Evolutionary conservation across 1,284 basidiomycete genomes (phyloP).

Genomic region (Apiotrichum mycotoxinovorans): DNA sequence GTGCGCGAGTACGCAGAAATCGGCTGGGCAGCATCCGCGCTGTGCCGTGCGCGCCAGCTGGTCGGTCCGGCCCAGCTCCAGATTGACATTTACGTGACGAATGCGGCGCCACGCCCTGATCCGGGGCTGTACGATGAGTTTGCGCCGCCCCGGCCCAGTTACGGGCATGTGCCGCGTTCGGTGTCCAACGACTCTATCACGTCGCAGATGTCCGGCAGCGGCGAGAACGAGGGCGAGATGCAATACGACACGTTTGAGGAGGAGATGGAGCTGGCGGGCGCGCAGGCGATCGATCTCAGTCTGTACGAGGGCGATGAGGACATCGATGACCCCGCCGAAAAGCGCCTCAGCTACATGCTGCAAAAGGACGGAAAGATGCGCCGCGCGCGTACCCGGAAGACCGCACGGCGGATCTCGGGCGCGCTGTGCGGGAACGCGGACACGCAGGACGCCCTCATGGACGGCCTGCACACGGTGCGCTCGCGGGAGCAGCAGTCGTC

Average conservation of each 20-base stretch:
- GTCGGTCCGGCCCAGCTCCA: constrained; percentile 61
- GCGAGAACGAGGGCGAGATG: not conserved
- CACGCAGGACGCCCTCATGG: not conserved
- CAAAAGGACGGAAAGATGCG: constrained; percentile 67
- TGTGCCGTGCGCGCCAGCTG: constrained; percentile 66
- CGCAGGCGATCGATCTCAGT: constrained; percentile 60
- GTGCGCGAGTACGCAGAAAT: constrained; percentile 78
- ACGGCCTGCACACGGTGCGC: too few species aligned
- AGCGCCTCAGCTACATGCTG: constrained; percentile 59
- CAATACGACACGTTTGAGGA: constrained; percentile 46
- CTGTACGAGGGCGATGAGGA: constrained; percentile 80
- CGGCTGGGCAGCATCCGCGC: constrained; percentile 70
- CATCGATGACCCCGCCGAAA: constrained; percentile 65
- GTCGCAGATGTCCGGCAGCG: not conserved
- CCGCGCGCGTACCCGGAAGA: constrained; percentile 55
- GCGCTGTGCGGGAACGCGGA: too few species aligned
- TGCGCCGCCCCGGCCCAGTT: constrained; percentile 53
- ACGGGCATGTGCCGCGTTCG: constrained; percentile 40
- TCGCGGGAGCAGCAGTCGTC: too few species aligned
- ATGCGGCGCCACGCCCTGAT: constrained; percentile 31
- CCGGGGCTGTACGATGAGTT: constrained; percentile 30
- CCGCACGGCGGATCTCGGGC: constrained; percentile 24
- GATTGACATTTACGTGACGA: constrained; percentile 77
- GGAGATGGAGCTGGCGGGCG: constrained; percentile 16
- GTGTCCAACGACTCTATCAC: constrained; percentile 44